Conservation (phyloP, 1,284 basidiomycete species). For the Prillingera fragicola region DNA sequence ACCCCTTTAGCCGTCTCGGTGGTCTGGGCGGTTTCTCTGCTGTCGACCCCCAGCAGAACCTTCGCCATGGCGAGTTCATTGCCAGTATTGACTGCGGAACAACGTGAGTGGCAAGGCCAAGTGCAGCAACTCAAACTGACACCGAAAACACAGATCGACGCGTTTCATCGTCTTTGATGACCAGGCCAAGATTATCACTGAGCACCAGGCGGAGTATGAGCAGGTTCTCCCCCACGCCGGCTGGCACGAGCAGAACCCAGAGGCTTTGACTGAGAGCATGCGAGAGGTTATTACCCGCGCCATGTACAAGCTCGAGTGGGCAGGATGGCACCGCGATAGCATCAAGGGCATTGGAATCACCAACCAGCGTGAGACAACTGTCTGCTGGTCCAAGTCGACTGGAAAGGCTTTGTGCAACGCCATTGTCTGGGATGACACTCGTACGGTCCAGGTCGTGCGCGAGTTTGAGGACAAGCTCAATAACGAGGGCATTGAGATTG, state of each 20-base stretch:
- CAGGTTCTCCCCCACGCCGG: conserved; percentile 87
- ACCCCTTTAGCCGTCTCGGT: conserved; percentile 17
- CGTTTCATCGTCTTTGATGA: conserved; percentile 92
- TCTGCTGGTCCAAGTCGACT: conserved; percentile 86
- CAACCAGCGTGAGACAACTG: conserved; percentile 94
- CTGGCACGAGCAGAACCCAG: conserved; percentile 94
- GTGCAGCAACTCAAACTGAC: background rate
- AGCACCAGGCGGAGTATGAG: conserved; percentile 83
- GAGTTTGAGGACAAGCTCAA: conserved; percentile 69
- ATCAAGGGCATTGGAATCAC: conserved; percentile 87
- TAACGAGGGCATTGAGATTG: conserved; percentile 68
- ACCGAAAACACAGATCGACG: conserved; percentile 72
- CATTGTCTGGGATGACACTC: conserved; percentile 94
- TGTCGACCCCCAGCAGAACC: conserved; percentile 26
- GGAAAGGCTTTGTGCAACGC: conserved; percentile 82
- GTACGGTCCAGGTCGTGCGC: conserved; percentile 77
- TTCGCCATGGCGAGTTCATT: conserved; percentile 60
- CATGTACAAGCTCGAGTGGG: conserved; percentile 64
- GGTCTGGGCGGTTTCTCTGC: conserved; percentile 23
- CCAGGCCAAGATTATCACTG: conserved; percentile 77
- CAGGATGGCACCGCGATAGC: conserved; percentile 67
- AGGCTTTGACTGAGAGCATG: conserved; percentile 73
- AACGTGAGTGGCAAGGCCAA: conserved; percentile 57
- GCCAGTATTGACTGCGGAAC: conserved; percentile 88
- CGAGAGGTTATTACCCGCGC: conserved; percentile 72